Base-by-base conservation (phyloP, 257 asterid genomes). In the Primulina huaijiensis region DNA sequence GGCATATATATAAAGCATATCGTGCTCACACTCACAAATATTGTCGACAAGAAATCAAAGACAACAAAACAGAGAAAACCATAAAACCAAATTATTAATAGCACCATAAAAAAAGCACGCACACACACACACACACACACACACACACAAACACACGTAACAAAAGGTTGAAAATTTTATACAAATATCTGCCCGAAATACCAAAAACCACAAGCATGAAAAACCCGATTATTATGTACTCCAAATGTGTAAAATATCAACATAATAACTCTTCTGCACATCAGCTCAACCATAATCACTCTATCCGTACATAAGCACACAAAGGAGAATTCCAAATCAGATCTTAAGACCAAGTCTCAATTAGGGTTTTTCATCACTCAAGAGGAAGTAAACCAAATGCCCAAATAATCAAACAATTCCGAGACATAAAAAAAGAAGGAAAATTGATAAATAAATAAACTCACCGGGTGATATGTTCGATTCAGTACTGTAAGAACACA, bases 301-400 rank as follows among this genome's bases (percentile, higher is more conserved):
- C 33, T 27, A 65, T 14, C 58, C 34, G 33, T 3, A 17, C 55
- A 67, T 0, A 65, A 10, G 19, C 0, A 40, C 23, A 19, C 27
- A 65, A 53, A 65, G 7, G 33, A 55, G 38, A 46, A 3, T 4
- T 20, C 38, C 17, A 21, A 76, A 19, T 12, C 71, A 70, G 78
- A 74, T 82, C 80, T 19, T 60, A 3, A 11, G 5, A 23, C 8
- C 27, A n/a, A 64, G 46, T 57, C 72, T 27, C 20, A 70, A 31
- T 78, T 82, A 79, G 82, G 84, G 84, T 74, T 79, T 70, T 75
- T 37, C 81, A 76, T 56, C 56, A 77, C 29, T 62, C 16, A 63
- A 62, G 21, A 56, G 72, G 61, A 52, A 62, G 27, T 17, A 67
- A 60, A 33, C 62, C 20, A 40, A 57, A 63, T 65, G 40, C 34